Evolutionary conservation across 345 rosid species (phyloP).

Genomic region (Rhodamnia argentea): DNA sequence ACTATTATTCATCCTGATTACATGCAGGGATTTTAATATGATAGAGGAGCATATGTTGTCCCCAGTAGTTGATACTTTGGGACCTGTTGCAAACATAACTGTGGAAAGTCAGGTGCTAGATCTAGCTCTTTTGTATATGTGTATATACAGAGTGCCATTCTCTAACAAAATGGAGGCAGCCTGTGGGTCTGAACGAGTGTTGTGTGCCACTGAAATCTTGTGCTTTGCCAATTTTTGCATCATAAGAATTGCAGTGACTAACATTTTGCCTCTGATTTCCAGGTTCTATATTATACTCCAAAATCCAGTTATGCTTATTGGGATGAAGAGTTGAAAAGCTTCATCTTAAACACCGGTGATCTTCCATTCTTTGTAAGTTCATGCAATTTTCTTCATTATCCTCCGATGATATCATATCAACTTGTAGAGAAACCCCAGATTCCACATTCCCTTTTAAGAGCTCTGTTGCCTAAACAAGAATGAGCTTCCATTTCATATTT

Average conservation of each 20-base stretch:
- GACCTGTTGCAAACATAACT: conserved; percentile 63
- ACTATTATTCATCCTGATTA: not conserved
- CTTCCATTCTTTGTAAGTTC: conserved; percentile 88
- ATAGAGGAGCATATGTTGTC: conserved; percentile 53
- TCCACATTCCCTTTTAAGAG: not conserved
- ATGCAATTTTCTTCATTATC: conserved; percentile 1
- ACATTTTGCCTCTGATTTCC: not conserved
- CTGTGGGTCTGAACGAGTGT: not conserved
- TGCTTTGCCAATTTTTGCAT: not conserved
- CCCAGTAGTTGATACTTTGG: conserved; percentile 62
- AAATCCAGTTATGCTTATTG: conserved; percentile 76
- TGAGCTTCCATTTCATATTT: not conserved
- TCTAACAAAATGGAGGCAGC: not conserved
- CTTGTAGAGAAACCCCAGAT: not conserved
- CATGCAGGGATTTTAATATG: conserved; percentile 65
- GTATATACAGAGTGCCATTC: not conserved
- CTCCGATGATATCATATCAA: not conserved
- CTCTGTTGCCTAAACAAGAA: not conserved
- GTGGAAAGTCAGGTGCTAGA: conserved; percentile 84
- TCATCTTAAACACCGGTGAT: conserved; percentile 57
- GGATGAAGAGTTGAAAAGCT: conserved; percentile 61
- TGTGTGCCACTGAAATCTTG: not conserved
- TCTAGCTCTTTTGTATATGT: not conserved
- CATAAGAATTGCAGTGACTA: not conserved
- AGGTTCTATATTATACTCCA: conserved; percentile 93